Evolutionary conservation across 768 basidiomycete genomes (phyloP).

Genomic region (Suillus cothurnatus): DNA sequence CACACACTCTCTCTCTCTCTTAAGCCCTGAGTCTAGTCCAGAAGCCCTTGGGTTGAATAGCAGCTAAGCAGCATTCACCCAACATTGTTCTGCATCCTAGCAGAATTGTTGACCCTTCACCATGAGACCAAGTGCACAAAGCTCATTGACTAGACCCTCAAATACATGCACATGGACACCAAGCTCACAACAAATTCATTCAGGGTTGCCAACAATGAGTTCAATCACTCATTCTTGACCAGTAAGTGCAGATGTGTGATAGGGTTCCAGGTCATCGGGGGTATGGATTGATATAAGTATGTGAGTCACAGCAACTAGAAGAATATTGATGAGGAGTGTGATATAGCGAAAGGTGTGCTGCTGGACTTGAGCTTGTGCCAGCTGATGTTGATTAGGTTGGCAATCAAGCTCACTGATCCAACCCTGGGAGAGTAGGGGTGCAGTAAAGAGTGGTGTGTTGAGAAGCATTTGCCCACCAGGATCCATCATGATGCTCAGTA

Average conservation of each 20-base stretch:
- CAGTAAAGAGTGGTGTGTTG: not conserved
- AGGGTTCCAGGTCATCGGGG: not conserved
- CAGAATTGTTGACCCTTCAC: no score
- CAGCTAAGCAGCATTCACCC: no score
- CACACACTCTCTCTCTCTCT: no score
- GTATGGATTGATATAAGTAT: not conserved
- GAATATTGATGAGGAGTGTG: not conserved
- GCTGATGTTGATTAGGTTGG: not conserved
- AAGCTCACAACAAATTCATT: slow-evolving; percentile 19
- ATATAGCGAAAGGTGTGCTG: not conserved
- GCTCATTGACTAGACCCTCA: not conserved
- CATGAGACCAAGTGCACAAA: not conserved
- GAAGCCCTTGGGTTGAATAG: no score
- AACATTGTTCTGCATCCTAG: no score
- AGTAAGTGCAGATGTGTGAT: not conserved
- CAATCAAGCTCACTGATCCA: not conserved
- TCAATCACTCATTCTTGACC: slow-evolving; percentile 11
- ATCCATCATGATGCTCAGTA: not conserved
- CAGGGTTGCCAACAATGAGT: slow-evolving; percentile 22
- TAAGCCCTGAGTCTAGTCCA: no score
- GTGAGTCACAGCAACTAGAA: slow-evolving; percentile 1
- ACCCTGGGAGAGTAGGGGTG: not conserved
- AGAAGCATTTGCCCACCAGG: no score
- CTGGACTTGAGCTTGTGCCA: not conserved
- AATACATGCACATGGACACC: slow-evolving; percentile 10